These are phyloP conservation scores for Phellopilus nigrolimitatus DNA, from an alignment of 1,284 basidiomycete species.

Conservation along the genomic window DNA sequence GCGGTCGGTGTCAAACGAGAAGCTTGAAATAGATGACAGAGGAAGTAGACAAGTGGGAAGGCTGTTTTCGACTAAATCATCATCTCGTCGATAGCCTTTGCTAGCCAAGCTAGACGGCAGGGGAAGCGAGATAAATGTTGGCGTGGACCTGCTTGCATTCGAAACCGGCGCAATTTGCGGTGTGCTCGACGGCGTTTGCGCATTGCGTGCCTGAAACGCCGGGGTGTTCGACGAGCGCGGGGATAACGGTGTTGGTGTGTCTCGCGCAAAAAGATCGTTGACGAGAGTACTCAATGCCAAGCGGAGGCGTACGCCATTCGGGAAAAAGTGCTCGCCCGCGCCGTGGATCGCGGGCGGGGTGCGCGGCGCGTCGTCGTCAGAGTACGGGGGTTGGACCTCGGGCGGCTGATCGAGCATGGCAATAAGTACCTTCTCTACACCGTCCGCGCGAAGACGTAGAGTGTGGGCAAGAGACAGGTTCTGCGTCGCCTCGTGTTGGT, in stretches of 20 bases:
- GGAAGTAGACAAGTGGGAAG: conserved; percentile 36
- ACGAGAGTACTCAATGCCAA: conserved; percentile 66
- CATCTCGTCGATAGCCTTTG: conserved; percentile 25
- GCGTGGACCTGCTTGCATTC: conserved; percentile 23
- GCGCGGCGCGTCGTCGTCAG: conserved; percentile 39
- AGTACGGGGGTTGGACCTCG: conserved; percentile 41
- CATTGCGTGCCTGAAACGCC: conserved; percentile 16
- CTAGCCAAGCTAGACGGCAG: conserved; percentile 20
- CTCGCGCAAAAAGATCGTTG: conserved; percentile 74
- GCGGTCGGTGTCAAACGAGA: conserved; percentile 13
- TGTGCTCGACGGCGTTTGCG: conserved; percentile 28
- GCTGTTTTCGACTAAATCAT: conserved; percentile 16
- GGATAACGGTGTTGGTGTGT: conserved; percentile 48
- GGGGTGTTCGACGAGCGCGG: conserved; percentile 34
- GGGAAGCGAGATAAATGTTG: conserved; percentile 24
- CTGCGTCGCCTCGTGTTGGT: conserved; percentile 56
- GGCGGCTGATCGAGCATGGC: conserved; percentile 77
- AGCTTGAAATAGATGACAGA: conserved; percentile 35
- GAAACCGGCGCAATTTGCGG: conserved; percentile 21
- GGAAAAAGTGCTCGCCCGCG: conserved; percentile 46
- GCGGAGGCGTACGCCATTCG: conserved; percentile 74
- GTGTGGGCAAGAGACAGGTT: conserved; percentile 56
- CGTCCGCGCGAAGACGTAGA: conserved; percentile 66
- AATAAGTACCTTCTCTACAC: conserved; percentile 72
- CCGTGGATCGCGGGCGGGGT: conserved; percentile 49